Base-by-base conservation (phyloP, 495 filamentous ascomycete genomes). In the Aspergillus mulundensis region DNA sequence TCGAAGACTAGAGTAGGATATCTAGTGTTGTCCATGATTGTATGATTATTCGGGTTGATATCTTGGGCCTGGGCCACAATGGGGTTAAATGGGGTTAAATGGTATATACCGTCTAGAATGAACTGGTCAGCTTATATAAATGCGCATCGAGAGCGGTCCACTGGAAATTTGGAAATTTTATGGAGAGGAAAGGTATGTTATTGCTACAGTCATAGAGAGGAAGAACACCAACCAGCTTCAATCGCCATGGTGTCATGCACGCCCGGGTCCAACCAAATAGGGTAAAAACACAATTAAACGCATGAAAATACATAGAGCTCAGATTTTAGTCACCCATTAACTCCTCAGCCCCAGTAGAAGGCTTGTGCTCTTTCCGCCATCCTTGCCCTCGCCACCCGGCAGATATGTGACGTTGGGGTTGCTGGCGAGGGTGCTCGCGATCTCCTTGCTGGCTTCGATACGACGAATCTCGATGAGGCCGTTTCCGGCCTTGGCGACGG, bases 381-480 rank as follows among this genome's bases (percentile, higher is more conserved):
- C 77, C 79, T 78, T 82, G 72, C 70, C 81, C 20, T 84, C 81
- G 52, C 84, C 86, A 56, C 89, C 85, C 0, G 94, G 94, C 49
- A 99, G 70, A 73, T 97, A 99, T 28, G 91, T 92, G 44, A 99
- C 92, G 66, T 97, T 97, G 32, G 95, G 93, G 73, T 99, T 99
- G 39, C 70, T 72, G 24, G 91, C 84, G 67, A 99, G 70, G 61
- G 90, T 91, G 78, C 90, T 82, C 23, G 94, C 94, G 73, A 99
- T 96, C 73, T 97, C 95, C 72, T 87, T 89, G 73, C 89, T 93
- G 45, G 94, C 95, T 76, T 99, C 94, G 68, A 99, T 97, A 73
- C 91, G 83, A 73, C 94, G 81, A 67, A 99, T 97, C 84, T 89
- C 83, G 58, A 99, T 90, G 66, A 99, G 78, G 5, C 94, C 94